Evolutionary conservation across 78 protist genomes (phyloP).

Genomic region (Dictyostelium purpureum): DNA sequence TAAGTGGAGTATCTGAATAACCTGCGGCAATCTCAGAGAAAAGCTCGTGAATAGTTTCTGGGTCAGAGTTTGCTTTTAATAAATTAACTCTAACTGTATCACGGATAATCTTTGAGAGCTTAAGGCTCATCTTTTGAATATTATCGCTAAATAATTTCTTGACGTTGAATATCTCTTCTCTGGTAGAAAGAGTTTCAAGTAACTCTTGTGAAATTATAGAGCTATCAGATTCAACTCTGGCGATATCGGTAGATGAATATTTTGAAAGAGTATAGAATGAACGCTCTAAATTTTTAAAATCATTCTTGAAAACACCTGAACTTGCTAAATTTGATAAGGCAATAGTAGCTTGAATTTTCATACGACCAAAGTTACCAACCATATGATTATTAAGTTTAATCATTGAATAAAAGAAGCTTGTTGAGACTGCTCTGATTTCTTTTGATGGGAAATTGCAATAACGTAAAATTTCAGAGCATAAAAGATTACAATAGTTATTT

Average conservation of each 20-base stretch:
- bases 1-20: constrained; percentile 71
- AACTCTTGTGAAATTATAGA: background rate
- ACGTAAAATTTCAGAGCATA: constrained; percentile 32
- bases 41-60: constrained; percentile 72
- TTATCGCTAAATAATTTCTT: background rate
- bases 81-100: constrained; percentile 51
- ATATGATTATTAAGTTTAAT: constrained; percentile 55
- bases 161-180: background rate
- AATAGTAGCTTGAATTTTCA: constrained; percentile 72
- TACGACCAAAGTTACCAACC: constrained; percentile 73
- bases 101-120: constrained; percentile 57
- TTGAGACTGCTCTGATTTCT: constrained; percentile 1
- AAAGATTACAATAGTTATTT: constrained; percentile 21
- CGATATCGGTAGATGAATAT: background rate
- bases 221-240: background rate
- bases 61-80: constrained; percentile 55
- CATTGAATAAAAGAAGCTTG: constrained; percentile 53
- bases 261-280: constrained; percentile 5
- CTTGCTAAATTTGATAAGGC: constrained; percentile 42
- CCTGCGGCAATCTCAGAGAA: constrained; percentile 65
- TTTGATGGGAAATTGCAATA: constrained; percentile 30
- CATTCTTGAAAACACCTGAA: background rate
- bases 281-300: constrained; percentile 5
- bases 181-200: background rate
- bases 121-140: constrained; percentile 33